Evolutionary conservation across 345 rosid genomes (phyloP).

Genomic region (Brassica nigra): DNA sequence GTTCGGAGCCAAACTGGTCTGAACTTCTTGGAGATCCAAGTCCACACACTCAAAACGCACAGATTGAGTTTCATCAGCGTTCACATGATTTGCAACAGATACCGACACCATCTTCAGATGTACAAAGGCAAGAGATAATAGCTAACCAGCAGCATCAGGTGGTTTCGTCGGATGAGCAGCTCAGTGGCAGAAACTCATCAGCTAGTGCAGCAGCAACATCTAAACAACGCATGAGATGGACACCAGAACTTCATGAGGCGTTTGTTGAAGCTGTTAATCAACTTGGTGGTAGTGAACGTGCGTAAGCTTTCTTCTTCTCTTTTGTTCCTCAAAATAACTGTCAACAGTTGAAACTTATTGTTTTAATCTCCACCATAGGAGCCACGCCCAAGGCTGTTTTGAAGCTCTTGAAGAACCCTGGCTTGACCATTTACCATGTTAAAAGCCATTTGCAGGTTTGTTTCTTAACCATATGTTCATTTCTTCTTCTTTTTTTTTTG

Average conservation of each 20-base stretch:
- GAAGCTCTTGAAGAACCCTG: conserved; percentile 79
- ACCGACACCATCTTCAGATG: conserved; percentile 37
- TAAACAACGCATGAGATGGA: conserved; percentile 92
- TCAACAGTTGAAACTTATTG: not conserved
- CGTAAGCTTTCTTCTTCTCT: conserved; percentile 39
- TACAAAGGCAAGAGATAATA: conserved; percentile 46
- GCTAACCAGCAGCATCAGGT: conserved; percentile 48
- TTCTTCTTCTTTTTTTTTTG: not conserved
- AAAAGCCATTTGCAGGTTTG: conserved; percentile 96
- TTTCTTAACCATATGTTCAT: conserved; percentile 4
- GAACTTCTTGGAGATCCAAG: conserved; percentile 31
- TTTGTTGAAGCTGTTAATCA: conserved; percentile 90
- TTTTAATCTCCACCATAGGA: conserved; percentile 50
- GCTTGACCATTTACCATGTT: conserved; percentile 91
- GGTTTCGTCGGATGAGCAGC: conserved; percentile 41
- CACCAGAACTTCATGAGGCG: conserved; percentile 92
- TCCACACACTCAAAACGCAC: conserved; percentile 41
- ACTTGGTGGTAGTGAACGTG: conserved; percentile 93
- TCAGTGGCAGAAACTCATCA: conserved; percentile 39
- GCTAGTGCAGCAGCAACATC: conserved; percentile 39
- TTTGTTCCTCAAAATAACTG: not conserved
- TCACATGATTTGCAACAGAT: conserved; percentile 34
- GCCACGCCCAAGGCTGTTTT: conserved; percentile 97
- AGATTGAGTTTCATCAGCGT: conserved; percentile 49
- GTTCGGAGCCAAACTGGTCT: conserved; percentile 53